phyloP scores from a whole-genome alignment of 257 asterid species.

The Salvia miltiorrhiza region DNA sequence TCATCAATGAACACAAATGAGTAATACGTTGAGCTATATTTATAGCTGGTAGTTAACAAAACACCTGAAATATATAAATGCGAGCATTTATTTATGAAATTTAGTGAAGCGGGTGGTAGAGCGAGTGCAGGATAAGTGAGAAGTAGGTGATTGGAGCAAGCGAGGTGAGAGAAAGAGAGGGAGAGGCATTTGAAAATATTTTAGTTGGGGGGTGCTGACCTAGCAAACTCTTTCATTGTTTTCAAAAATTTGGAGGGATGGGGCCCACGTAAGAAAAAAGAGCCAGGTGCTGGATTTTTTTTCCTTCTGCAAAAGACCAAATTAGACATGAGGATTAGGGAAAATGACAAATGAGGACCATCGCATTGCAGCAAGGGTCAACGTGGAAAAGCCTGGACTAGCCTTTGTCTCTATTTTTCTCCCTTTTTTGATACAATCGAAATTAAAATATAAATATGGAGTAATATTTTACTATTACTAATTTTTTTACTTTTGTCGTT shows the following conservation, averaged over 20 bases:
- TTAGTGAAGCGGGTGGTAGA: neutral
- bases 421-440: neutral
- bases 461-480: neutral
- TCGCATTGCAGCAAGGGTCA: constrained; percentile 22
- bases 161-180: constrained; percentile 42
- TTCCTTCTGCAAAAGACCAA: constrained; percentile 5
- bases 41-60: too few relatives aligned
- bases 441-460: neutral
- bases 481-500: constrained; percentile 6
- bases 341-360: constrained; percentile 30
- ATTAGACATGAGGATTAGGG: constrained; percentile 15
- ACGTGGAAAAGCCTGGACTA: constrained; percentile 23
- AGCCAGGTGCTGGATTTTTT: constrained; percentile 33
- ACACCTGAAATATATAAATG: too few relatives aligned
- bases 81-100: too few relatives aligned
- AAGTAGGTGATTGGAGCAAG: constrained; percentile 30
- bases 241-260: constrained; percentile 34
- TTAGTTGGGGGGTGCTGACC: constrained; percentile 45
- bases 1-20: too few relatives aligned
- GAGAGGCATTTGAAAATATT: constrained; percentile 44
- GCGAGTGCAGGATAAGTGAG: neutral
- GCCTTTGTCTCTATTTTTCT: constrained; percentile 8
- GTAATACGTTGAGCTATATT: too few relatives aligned
- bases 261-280: constrained; percentile 36
- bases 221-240: constrained; percentile 26